Base-by-base conservation (phyloP, 345 rosid species). In the Anastatica hierochuntica region DNA sequence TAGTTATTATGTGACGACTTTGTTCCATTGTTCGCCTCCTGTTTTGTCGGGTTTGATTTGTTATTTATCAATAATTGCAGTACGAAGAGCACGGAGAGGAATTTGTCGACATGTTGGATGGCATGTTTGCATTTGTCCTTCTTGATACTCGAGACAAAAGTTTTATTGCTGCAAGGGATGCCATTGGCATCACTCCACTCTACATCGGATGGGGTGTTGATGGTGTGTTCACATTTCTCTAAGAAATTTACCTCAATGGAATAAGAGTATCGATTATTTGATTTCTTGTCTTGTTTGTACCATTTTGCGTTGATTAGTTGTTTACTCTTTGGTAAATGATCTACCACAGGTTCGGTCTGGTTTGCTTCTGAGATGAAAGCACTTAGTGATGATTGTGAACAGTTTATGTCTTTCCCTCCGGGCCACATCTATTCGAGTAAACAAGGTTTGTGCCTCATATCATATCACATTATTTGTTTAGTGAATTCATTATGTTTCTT, bases 331-430 rank as follows among this genome's bases (percentile, higher is more conserved):
- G 18, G 12, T 10, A 27, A 18, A 39, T 38, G 41, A 33, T 9
- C 37, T 35, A 19, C 59, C 53, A 53, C 78, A 85, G 90, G 95
- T 63, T 85, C 95, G 1, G 67, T 78, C 19, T 85, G 88, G 95
- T 85, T 85, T 78, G 90, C 95, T 70, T 85, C 95, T 12, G 95
- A 85, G 75, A 85, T 85, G 95, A 85, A 85, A 77, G 95, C 95
- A 48, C 71, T 85, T 61, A 78, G 85, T 63, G 95, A 85, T 57
- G 95, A 82, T 50, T 85, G 95, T 74, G 90, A 82, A 58, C 77
- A 61, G 66, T 85, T 85, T 72, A 74, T 78, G 43, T 69, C 77
- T 57, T 80, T 85, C 49, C 87, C 74, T 6, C 90, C 95, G 2
- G 87, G 90, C 31, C 88, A 85, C 56, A 68, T 82, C 56, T 85